Base-by-base conservation (phyloP, 371 early-diverging fungal species). In the Homolaphlyctis polyrhiza region DNA sequence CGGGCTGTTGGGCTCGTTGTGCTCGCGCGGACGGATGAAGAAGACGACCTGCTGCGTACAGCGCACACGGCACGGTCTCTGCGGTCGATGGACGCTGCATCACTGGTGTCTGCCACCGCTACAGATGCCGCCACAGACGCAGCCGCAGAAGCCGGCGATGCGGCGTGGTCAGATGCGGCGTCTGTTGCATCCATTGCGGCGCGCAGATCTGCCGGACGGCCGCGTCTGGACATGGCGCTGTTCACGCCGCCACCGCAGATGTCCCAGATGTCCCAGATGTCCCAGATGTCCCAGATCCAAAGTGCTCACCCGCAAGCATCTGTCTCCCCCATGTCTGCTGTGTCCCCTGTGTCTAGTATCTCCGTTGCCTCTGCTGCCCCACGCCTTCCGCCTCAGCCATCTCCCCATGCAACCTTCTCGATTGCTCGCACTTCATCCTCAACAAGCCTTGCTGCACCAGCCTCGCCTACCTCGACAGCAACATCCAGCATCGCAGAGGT, bases 1-100 rank as follows among this genome's bases (percentile, higher is more conserved):
- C 23, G 50, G 28, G 64, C 64, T 11, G 64, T 64, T n/a, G 64
- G 64, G 5, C 47, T 64, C 11, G 23, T 27, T 1, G 35, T 64
- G 28, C n/a, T 64, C 3, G 64, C 58, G 0, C 14, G 21, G 13
- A 30, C 16, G 21, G 64, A 64, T 35, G 25, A n/a, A 23, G 60
- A 64, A 43, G 58, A 59, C 25, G 64, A 58, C 49, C 11, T 51
- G 52, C 32, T 51, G 52, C 52, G 52, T 6, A 8, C 25, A 11
- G 32, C 52, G n/a, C 8, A 11, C 11, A 18, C 39, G 39, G 18
- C 39, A 18, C 39, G 11, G 39, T 39, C 39, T 8, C 11, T 11
- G 11, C 39, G 18, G 11, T 39, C 39, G 39, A 39, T 18, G 39
- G 11, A 11, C 39, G 8, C 39, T 8, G 39, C 39, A 39, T 39